Percentiles rank a stretch among this genome's conserved stretches.
phyloP scores from a whole-genome alignment of 2,329 filamentous ascomycete species.

The Cladosporium cucumerinum region DNA sequence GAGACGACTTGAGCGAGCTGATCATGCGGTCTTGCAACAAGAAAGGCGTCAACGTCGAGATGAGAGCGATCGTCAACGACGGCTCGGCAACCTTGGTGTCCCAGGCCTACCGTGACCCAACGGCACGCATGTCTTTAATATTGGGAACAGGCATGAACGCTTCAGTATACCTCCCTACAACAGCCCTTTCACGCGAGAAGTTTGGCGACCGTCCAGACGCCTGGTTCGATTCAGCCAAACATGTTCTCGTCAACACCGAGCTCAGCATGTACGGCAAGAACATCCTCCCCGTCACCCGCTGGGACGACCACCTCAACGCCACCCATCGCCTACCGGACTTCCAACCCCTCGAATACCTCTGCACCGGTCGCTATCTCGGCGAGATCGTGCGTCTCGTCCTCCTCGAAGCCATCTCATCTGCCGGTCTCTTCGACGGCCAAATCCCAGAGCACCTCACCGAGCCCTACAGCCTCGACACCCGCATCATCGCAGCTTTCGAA shows the following conservation, averaged over 20 bases:
- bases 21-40: conserved; percentile 58
- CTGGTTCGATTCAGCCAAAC: conserved; percentile 56
- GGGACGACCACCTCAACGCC: conserved; percentile 59
- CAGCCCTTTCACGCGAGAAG: conserved; percentile 52
- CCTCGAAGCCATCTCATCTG: conserved; percentile 56
- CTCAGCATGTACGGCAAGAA: conserved; percentile 63
- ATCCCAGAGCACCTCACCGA: conserved; percentile 53
- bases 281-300: conserved; percentile 57
- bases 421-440: conserved; percentile 55
- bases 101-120: conserved; percentile 58
- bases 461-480: conserved; percentile 58
- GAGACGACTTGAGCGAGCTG: conserved; percentile 57
- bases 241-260: conserved; percentile 64
- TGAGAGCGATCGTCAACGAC: conserved; percentile 64
- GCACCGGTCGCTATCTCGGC: conserved; percentile 61
- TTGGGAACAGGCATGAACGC: conserved; percentile 64
- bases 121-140: conserved; percentile 61
- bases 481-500: conserved; percentile 57
- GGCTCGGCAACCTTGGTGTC: conserved; percentile 60
- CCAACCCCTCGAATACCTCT: conserved; percentile 63
- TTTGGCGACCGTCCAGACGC: conserved; percentile 53
- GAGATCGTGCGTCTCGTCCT: conserved; percentile 61
- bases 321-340: conserved; percentile 59
- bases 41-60: conserved; percentile 53
- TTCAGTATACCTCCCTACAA: conserved; percentile 58